A percentile compares a stretch with the other conserved stretches of the same genome.
These are phyloP conservation scores for Cynara cardunculus DNA, from an alignment of 129 eudicot species.

Conservation along the genomic window DNA sequence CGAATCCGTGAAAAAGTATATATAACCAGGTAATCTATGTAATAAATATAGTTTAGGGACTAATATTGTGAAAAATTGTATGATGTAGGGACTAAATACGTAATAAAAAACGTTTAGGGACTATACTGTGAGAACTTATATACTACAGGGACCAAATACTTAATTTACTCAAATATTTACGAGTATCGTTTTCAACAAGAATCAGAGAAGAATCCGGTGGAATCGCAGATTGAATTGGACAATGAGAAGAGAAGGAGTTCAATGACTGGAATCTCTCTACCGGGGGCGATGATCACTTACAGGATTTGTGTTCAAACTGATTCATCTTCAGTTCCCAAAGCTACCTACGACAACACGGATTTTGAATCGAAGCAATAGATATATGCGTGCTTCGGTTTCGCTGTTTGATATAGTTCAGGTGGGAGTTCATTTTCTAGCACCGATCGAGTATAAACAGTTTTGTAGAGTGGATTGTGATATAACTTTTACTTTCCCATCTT, in stretches of 20 bases:
- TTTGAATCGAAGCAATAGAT: background rate
- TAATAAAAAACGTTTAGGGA: background rate
- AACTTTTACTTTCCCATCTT: background rate
- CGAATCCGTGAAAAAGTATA: background rate
- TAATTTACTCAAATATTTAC: background rate
- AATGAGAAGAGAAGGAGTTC: background rate
- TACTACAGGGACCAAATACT: background rate
- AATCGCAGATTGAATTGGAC: background rate
- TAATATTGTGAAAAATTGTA: background rate
- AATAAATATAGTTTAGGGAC: background rate
- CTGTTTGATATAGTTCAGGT: background rate
- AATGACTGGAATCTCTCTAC: background rate
- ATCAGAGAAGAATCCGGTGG: background rate
- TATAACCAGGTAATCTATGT: too few species aligned
- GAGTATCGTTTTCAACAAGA: background rate
- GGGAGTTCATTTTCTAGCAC: background rate
- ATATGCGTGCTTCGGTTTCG: background rate
- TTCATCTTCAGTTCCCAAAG: background rate
- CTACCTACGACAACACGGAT: background rate
- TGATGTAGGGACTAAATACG: background rate
- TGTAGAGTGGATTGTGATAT: background rate
- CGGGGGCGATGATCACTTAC: background rate
- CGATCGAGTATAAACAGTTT: background rate
- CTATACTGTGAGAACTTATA: background rate
- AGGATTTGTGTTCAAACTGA: background rate